A percentile compares a stretch with the other conserved stretches of the same genome.
Evolutionary conservation across 768 basidiomycete genomes (phyloP).

Genomic region (Mycena alexandri): DNA sequence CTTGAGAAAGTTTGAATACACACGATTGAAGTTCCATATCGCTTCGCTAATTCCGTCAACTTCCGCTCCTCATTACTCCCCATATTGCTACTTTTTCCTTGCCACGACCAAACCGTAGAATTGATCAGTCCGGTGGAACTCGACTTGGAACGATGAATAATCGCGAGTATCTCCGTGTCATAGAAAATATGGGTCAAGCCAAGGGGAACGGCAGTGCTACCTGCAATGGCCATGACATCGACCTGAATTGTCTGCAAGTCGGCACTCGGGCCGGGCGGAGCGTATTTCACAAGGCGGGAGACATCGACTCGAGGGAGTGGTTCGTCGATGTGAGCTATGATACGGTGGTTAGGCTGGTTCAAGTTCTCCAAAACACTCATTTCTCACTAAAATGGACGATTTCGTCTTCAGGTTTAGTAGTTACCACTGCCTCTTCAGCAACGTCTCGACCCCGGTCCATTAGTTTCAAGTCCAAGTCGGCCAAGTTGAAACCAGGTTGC

Average conservation of each 20-base stretch:
- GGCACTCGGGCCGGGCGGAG: slow-evolving; percentile 41
- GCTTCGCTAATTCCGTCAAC: slow-evolving; percentile 75
- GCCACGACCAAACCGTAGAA: slow-evolving; percentile 85
- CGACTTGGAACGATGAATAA: slow-evolving; percentile 79
- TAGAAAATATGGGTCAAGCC: slow-evolving; percentile 72
- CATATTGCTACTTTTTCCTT: slow-evolving; percentile 65
- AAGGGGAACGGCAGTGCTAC: slow-evolving; percentile 61
- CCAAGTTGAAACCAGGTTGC: slow-evolving; percentile 28
- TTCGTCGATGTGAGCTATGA: slow-evolving; percentile 55
- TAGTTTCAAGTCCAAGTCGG: slow-evolving; percentile 23
- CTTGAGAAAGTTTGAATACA: slow-evolving; percentile 41
- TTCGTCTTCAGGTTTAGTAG: slow-evolving; percentile 6
- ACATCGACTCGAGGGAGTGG: slow-evolving; percentile 65
- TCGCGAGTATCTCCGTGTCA: slow-evolving; percentile 76
- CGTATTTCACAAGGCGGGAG: slow-evolving; percentile 55
- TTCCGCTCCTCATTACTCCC: slow-evolving; percentile 76
- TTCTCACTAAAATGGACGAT: slow-evolving; percentile 49
- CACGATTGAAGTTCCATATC: slow-evolving; percentile 78
- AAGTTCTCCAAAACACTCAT: not conserved
- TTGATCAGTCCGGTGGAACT: slow-evolving; percentile 73
- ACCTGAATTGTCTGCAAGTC: slow-evolving; percentile 75
- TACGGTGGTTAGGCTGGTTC: slow-evolving; percentile 4
- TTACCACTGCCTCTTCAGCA: not conserved
- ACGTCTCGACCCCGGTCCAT: not conserved
- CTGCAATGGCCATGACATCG: slow-evolving; percentile 74